These are phyloP conservation scores for Wickerhamomyces subpelliculosus DNA, from an alignment of 805 yeast genomes.

Conservation along the genomic window DNA sequence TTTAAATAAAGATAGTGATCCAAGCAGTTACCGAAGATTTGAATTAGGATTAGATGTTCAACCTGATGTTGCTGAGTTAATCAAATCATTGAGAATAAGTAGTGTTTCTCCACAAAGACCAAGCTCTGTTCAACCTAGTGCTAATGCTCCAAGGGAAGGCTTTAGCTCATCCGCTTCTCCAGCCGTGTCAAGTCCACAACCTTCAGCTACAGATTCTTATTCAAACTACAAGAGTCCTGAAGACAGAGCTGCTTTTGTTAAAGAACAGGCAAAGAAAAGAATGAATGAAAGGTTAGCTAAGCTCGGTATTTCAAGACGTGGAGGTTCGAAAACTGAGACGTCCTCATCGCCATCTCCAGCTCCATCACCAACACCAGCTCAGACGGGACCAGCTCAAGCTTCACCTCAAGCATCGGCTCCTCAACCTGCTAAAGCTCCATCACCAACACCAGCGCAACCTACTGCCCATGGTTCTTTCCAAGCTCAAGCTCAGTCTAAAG, in stretches of 20 bases:
- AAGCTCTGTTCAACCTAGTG: slow-evolving; percentile 5
- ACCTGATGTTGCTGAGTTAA: slow-evolving; percentile 57
- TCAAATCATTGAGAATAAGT: slow-evolving; percentile 41
- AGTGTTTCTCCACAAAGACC: slow-evolving; percentile 2
- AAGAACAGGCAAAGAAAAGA: slow-evolving; percentile 73
- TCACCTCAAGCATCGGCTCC: slow-evolving; percentile 4
- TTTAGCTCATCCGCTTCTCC: slow-evolving; percentile 16
- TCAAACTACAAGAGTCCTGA: slow-evolving; percentile 40
- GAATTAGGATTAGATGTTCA: slow-evolving; percentile 76
- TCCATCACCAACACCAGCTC: slow-evolving; percentile 13
- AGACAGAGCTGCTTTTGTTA: slow-evolving; percentile 72
- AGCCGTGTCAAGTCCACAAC: slow-evolving; percentile 8
- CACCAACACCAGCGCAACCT: slow-evolving; percentile 3
- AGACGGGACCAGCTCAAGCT: slow-evolving; percentile 1
- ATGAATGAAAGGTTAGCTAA: slow-evolving; percentile 84
- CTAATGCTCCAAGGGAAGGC: slow-evolving; percentile 12
- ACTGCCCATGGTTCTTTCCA: neutral
- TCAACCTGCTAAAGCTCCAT: slow-evolving; percentile 1
- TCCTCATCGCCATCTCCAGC: slow-evolving; percentile 12
- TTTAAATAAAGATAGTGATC: slow-evolving; percentile 26
- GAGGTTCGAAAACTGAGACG: slow-evolving; percentile 4
- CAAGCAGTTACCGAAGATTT: slow-evolving; percentile 62
- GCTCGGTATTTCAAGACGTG: slow-evolving; percentile 52
- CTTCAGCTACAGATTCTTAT: slow-evolving; percentile 19
- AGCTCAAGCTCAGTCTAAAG: slow-evolving; percentile 1